Evolutionary conservation across 139 green algal genomes (phyloP).

Genomic region (Chlamydomonas asymmetrica): DNA sequence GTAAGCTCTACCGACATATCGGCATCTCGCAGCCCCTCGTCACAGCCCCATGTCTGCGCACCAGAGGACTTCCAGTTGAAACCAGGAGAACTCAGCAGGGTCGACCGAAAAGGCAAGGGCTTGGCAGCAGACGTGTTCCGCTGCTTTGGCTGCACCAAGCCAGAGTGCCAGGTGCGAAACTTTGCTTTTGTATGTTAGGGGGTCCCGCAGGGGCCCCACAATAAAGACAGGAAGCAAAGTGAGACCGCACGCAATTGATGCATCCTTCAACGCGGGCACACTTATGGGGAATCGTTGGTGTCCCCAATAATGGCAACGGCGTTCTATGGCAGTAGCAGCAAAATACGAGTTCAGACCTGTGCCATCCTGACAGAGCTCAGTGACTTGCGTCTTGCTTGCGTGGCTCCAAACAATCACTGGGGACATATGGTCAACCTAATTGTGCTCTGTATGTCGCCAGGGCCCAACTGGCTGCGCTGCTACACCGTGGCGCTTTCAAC

Average conservation of each 20-base stretch:
- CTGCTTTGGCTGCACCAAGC: constrained; percentile 69
- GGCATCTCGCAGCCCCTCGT: background rate
- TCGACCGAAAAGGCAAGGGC: constrained; percentile 37
- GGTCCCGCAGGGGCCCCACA: too few species aligned
- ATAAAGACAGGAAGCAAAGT: too few species aligned
- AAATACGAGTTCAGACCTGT: background rate
- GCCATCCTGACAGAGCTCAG: background rate
- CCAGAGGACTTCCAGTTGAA: constrained; percentile 63
- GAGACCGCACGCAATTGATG: too few species aligned
- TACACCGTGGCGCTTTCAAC: constrained; percentile 63
- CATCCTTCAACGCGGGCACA: too few species aligned
- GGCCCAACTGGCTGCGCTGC: constrained; percentile 56
- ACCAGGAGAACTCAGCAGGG: constrained; percentile 52
- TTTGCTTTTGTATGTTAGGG: too few species aligned
- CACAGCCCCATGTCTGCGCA: constrained; percentile 9
- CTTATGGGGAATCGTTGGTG: too few species aligned
- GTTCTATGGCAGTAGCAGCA: too few species aligned
- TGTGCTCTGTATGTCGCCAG: constrained; percentile 31
- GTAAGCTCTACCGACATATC: background rate
- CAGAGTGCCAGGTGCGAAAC: constrained; percentile 78
- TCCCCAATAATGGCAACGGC: too few species aligned
- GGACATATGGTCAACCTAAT: background rate
- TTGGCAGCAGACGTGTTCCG: constrained; percentile 63
- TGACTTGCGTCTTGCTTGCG: too few species aligned
- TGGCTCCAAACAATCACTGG: background rate